Percentiles rank a stretch among this genome's conserved stretches.
These are phyloP conservation scores for Monosporozyma solicola DNA, from an alignment of 805 yeast species.

Conservation along the genomic window DNA sequence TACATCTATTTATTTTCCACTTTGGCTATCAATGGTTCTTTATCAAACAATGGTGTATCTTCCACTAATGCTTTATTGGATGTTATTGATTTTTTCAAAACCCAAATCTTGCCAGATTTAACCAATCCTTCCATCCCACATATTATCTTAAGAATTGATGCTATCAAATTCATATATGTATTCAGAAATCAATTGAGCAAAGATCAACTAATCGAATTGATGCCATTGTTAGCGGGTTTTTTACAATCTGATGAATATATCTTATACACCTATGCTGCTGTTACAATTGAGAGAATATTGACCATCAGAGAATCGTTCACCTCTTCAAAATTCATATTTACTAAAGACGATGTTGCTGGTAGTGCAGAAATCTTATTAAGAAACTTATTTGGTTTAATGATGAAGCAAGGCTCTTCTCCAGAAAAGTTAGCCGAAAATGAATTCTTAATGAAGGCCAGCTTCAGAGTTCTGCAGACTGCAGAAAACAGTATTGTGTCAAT, in stretches of 20 bases:
- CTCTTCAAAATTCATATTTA: constrained; percentile 53
- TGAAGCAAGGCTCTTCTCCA: constrained; percentile 54
- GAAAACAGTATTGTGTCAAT: constrained; percentile 51
- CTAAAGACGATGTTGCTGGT: constrained; percentile 61
- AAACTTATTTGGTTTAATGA: constrained; percentile 58
- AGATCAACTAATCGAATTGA: constrained; percentile 65
- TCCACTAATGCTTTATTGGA: constrained; percentile 79
- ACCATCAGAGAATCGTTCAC: constrained; percentile 53
- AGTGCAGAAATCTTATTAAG: constrained; percentile 53
- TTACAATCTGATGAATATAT: constrained; percentile 61
- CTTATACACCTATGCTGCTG: constrained; percentile 87
- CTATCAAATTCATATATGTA: constrained; percentile 80
- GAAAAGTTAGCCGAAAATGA: constrained; percentile 94
- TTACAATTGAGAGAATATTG: constrained; percentile 81
- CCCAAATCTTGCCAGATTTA: constrained; percentile 76
- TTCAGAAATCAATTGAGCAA: constrained; percentile 91
- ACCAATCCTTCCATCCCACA: constrained; percentile 42
- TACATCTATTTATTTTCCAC: constrained; percentile 81
- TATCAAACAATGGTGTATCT: constrained; percentile 81
- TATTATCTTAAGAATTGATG: constrained; percentile 82
- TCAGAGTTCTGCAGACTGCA: constrained; percentile 69
- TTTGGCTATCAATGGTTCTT: constrained; percentile 81
- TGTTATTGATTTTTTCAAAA: constrained; percentile 75
- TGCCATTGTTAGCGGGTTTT: constrained; percentile 70
- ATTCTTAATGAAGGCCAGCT: constrained; percentile 78